Evolutionary conservation across 768 basidiomycete genomes (phyloP).

Genomic region (Phlegmacium glaucopus): DNA sequence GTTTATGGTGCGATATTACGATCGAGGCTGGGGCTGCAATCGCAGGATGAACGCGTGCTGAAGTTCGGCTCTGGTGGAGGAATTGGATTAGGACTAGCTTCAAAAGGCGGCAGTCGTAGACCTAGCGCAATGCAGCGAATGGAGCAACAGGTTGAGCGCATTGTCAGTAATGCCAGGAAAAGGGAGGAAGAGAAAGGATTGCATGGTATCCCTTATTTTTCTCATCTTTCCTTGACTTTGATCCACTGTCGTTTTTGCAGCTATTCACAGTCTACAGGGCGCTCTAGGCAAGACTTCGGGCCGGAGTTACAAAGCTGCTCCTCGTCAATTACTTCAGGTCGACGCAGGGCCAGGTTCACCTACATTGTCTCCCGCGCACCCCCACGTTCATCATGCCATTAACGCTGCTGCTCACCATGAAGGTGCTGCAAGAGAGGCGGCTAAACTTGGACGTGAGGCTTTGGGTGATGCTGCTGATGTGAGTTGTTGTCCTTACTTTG

Average conservation of each 20-base stretch:
- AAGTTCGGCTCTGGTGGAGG: conserved; percentile 84
- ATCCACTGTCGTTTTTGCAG: conserved; percentile 29
- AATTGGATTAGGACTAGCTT: conserved; percentile 77
- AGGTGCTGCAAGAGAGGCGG: conserved; percentile 69
- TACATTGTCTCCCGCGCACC: conserved; percentile 41
- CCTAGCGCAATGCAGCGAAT: conserved; percentile 89
- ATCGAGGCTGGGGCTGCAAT: conserved; percentile 70
- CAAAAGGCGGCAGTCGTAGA: conserved; percentile 64
- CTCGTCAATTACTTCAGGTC: conserved; percentile 91
- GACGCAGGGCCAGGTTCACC: conserved; percentile 47
- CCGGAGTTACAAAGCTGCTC: conserved; percentile 93
- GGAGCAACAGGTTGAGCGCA: conserved; percentile 94
- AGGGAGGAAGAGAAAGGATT: conserved; percentile 83
- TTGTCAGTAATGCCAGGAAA: conserved; percentile 87
- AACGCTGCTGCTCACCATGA: conserved; percentile 52
- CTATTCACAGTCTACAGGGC: conserved; percentile 78
- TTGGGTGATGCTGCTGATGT: conserved; percentile 59
- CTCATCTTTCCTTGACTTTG: background rate
- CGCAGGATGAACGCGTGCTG: conserved; percentile 74
- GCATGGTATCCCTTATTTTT: conserved; percentile 35
- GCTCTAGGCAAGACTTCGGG: conserved; percentile 94
- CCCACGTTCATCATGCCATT: conserved; percentile 48
- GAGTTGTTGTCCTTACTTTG: conserved; percentile 13
- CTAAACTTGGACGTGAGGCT: conserved; percentile 72
- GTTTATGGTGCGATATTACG: conserved; percentile 86